Percentiles rank a stretch among this genome's conserved stretches.
These are phyloP conservation scores for Penicillium cosmopolitanum DNA, from an alignment of 495 filamentous ascomycete genomes.

Conservation along the genomic window DNA sequence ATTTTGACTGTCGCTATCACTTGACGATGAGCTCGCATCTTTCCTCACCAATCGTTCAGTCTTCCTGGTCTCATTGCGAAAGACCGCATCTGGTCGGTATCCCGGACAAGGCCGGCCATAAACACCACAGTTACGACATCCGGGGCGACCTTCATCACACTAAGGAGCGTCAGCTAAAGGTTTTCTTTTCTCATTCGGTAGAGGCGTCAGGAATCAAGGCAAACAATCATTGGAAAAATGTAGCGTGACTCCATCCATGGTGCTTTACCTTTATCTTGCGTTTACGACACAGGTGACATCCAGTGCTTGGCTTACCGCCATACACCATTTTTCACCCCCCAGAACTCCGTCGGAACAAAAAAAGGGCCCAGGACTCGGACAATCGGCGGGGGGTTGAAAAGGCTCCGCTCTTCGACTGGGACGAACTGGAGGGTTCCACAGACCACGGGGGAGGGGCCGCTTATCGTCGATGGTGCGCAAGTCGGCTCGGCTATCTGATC, in stretches of 20 bases:
- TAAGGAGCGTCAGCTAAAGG: constrained; percentile 10
- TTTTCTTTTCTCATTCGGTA: neutral
- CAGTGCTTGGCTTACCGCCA: constrained; percentile 50
- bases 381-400: constrained; percentile 5
- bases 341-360: neutral
- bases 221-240: constrained; percentile 8
- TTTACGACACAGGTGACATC: constrained; percentile 52
- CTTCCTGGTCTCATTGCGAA: constrained; percentile 45
- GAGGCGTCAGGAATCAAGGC: neutral
- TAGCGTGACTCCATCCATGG: constrained; percentile 2
- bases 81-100: constrained; percentile 44
- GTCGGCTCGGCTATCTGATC: constrained; percentile 29
- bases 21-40: constrained; percentile 12
- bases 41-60: constrained; percentile 34
- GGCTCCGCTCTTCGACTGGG: constrained; percentile 10
- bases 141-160: constrained; percentile 50
- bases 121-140: constrained; percentile 44
- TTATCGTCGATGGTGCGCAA: constrained; percentile 14
- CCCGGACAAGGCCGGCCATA: constrained; percentile 50
- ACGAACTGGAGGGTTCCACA: constrained; percentile 19
- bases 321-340: constrained; percentile 45
- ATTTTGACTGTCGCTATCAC: constrained; percentile 4
- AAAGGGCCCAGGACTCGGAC: constrained; percentile 2
- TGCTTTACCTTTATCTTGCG: constrained; percentile 52
- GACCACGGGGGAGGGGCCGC: constrained; percentile 8